Evolutionary conservation across 495 filamentous ascomycete genomes (phyloP).

Genomic region (Parathielavia appendiculata): DNA sequence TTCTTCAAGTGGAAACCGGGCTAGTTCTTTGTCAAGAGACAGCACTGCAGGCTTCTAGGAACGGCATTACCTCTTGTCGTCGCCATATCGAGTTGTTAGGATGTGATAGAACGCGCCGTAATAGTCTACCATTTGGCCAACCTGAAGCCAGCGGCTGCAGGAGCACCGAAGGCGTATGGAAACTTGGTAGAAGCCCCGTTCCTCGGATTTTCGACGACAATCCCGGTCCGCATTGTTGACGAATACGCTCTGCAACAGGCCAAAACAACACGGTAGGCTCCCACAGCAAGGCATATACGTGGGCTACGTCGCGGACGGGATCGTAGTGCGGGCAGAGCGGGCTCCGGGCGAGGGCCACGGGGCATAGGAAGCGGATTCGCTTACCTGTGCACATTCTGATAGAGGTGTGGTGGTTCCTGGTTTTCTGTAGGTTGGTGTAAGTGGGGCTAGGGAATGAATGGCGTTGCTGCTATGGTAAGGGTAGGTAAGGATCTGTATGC

Average conservation of each 20-base stretch:
- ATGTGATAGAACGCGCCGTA: not conserved
- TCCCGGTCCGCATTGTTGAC: slow-evolving; percentile 5
- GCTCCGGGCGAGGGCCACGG: not conserved
- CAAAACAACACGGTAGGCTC: not conserved
- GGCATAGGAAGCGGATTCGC: slow-evolving; percentile 4
- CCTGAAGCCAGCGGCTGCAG: slow-evolving; percentile 10
- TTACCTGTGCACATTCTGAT: not conserved
- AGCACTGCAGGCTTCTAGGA: not conserved
- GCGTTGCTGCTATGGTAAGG: no score
- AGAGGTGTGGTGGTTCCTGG: not conserved
- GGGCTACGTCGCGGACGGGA: no score
- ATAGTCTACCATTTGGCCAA: no score
- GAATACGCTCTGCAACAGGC: no score
- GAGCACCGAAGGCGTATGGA: slow-evolving; percentile 12
- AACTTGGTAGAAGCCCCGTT: slow-evolving; percentile 11
- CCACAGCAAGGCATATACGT: not conserved
- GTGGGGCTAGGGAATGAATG: no score
- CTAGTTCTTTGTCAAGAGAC: not conserved
- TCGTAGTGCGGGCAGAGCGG: not conserved
- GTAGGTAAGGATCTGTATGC: no score
- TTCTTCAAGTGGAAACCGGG: not conserved
- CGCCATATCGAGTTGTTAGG: not conserved
- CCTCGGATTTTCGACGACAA: slow-evolving; percentile 1
- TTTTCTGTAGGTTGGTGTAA: no score
- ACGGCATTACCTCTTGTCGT: not conserved